phyloP scores from a whole-genome alignment of 257 asterid species.

The Gentiana dahurica region DNA sequence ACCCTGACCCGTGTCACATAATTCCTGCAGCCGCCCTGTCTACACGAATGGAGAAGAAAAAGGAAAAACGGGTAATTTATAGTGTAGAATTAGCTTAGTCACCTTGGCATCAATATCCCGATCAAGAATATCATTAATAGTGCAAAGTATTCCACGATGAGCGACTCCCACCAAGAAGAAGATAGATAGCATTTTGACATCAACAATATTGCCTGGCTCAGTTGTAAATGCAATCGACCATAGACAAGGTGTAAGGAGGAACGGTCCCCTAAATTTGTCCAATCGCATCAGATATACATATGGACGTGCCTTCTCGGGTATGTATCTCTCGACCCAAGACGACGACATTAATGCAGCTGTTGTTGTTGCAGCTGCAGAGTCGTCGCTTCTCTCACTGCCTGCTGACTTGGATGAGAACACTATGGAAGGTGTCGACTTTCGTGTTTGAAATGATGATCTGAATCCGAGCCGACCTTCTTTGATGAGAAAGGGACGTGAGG shows the following conservation, averaged over 20 bases:
- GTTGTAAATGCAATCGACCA: background rate
- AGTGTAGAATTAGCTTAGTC: background rate
- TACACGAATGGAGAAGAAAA: too few species aligned
- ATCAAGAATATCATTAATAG: background rate
- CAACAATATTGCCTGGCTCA: background rate
- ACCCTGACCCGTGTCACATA: too few species aligned
- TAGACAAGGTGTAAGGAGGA: background rate
- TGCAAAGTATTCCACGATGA: background rate
- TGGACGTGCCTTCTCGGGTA: background rate
- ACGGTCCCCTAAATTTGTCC: background rate
- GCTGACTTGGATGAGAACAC: too few species aligned
- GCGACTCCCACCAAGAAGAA: background rate
- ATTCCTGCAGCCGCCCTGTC: too few species aligned
- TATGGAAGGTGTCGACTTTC: too few species aligned
- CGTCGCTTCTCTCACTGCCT: too few species aligned
- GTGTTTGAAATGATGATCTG: too few species aligned
- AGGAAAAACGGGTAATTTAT: too few species aligned
- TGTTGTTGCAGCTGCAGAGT: too few species aligned
- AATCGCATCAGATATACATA: background rate
- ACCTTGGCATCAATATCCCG: background rate
- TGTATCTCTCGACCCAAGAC: background rate
- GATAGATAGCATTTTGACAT: background rate
- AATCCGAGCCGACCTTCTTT: too few species aligned
- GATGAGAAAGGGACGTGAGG: too few species aligned
- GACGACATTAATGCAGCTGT: too few species aligned